A percentile compares a stretch with the other conserved stretches of the same genome.
These are phyloP conservation scores for Cicer judaicum DNA, from an alignment of 306 rosid species.

Conservation along the genomic window DNA sequence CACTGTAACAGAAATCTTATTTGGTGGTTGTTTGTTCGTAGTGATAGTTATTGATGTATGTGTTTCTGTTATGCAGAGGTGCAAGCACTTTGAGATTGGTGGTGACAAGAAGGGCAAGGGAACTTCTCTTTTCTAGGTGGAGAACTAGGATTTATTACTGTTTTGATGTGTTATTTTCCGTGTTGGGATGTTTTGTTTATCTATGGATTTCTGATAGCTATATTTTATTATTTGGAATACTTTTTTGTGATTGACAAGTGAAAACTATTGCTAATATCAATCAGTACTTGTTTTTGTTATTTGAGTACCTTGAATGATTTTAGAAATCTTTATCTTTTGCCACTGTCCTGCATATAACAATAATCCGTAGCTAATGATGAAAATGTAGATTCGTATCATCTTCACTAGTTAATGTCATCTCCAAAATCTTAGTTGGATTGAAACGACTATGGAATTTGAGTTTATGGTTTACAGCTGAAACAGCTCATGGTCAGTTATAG, in stretches of 20 bases:
- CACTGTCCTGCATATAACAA: no score
- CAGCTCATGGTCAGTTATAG: neutral
- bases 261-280: constrained; percentile 20
- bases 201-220: constrained; percentile 42
- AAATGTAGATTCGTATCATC: neutral
- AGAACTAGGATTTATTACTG: constrained; percentile 30
- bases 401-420: neutral
- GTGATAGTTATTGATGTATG: neutral
- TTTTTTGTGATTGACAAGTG: constrained; percentile 22
- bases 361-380: neutral
- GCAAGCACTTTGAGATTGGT: constrained; percentile 70
- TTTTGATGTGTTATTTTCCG: constrained; percentile 11
- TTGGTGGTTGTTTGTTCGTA: neutral
- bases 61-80: constrained; percentile 54
- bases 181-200: constrained; percentile 42
- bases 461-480: neutral
- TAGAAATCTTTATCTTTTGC: neutral
- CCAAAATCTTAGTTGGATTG: neutral
- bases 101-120: constrained; percentile 72
- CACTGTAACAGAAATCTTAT: neutral
- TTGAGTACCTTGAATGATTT: neutral
- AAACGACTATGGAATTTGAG: neutral
- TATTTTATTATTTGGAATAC: constrained; percentile 30
- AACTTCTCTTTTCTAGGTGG: constrained; percentile 57
- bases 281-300: constrained; percentile 10